Base-by-base conservation (phyloP, 495 filamentous ascomycete species). In the Daldinia caldariorum region DNA sequence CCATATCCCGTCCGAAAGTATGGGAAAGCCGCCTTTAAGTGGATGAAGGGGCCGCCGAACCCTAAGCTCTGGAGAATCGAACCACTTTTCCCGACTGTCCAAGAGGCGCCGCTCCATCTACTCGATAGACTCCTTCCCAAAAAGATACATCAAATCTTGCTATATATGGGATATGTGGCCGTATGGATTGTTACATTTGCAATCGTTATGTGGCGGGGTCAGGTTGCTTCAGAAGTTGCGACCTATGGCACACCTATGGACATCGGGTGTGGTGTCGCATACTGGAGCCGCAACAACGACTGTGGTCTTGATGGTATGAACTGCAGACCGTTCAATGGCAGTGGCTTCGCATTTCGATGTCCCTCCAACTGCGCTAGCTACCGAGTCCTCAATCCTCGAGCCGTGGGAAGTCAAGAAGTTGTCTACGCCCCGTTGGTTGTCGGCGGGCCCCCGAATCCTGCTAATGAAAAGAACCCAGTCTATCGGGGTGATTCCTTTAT, bases 401-500 rank as follows among this genome's bases (percentile, higher is more conserved):
- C 89, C 1, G 90, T 97, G 16, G 93, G 93, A 12, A 87, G 87
- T 37, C 85, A 91, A 71, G 88, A 91, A 35, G 79, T 92, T 59
- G 83, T 87, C 43, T 96, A 94, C 74, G 80, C 82, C 59, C 85
- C 88, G 0, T 81, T 94, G 50, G 89, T 97, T 0, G 85, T 97
- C 37, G 93, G 93, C 29, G 92, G 92, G 0, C 89, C 91, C 5
- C 76, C 84, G 6, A 77, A 81, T n/a, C 77, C 79, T 3, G 64
- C 78, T 12, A 77, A 77, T 39, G 77, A 79, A 10, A 74, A 75
- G 14, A 74, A 84, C 51, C 80, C 85, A 0, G 74, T 90, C 16
- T 97, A 97, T 75, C 87, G 93, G 2, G 90, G 89, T 1, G 93
- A 97, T 73, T 94, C 92, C 18, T 92, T 92, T 70, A 87, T 95